Percentiles rank a stretch among this genome's conserved stretches.
phyloP scores from a whole-genome alignment of 1,284 basidiomycete species.

The Irpex sp. region DNA sequence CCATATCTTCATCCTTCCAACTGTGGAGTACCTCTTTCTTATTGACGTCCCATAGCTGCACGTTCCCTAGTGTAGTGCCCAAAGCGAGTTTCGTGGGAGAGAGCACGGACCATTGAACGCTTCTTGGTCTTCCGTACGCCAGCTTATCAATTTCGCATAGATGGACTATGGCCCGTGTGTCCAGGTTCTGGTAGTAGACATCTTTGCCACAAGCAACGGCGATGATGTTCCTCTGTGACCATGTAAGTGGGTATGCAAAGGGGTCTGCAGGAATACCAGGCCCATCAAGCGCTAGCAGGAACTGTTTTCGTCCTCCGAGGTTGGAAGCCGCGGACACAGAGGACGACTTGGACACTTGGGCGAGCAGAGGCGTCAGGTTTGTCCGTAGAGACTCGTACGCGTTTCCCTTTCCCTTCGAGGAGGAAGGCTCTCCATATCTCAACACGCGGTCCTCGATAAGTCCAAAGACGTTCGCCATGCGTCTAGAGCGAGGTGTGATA shows the following conservation, averaged over 20 bases:
- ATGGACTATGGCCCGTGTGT: constrained; percentile 41
- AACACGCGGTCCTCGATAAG: constrained; percentile 43
- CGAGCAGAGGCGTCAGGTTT: constrained; percentile 38
- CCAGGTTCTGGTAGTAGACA: constrained; percentile 46
- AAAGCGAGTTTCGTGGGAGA: constrained; percentile 32
- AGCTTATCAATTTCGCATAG: constrained; percentile 31
- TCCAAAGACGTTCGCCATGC: constrained; percentile 45
- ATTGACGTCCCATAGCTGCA: constrained; percentile 40
- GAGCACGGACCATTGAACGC: constrained; percentile 36
- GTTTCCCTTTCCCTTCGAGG: constrained; percentile 17
- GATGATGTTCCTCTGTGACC: constrained; percentile 42
- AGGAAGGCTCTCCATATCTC: constrained; percentile 28
- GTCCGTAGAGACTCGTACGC: constrained; percentile 33
- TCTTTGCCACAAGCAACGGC: constrained; percentile 45
- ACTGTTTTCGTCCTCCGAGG: constrained; percentile 40
- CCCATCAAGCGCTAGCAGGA: constrained; percentile 46
- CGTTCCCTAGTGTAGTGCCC: constrained; percentile 36
- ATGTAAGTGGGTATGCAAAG: constrained; percentile 45
- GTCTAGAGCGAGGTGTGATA: constrained; percentile 43
- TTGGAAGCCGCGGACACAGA: constrained; percentile 39
- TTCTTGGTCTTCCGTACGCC: constrained; percentile 21
- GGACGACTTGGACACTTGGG: constrained; percentile 28
- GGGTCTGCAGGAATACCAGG: constrained; percentile 43
- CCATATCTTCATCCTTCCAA: constrained; percentile 34
- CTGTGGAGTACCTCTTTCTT: constrained; percentile 22